Conservation (phyloP, 2,329 filamentous ascomycete genomes). For the Colletotrichum sojae region DNA sequence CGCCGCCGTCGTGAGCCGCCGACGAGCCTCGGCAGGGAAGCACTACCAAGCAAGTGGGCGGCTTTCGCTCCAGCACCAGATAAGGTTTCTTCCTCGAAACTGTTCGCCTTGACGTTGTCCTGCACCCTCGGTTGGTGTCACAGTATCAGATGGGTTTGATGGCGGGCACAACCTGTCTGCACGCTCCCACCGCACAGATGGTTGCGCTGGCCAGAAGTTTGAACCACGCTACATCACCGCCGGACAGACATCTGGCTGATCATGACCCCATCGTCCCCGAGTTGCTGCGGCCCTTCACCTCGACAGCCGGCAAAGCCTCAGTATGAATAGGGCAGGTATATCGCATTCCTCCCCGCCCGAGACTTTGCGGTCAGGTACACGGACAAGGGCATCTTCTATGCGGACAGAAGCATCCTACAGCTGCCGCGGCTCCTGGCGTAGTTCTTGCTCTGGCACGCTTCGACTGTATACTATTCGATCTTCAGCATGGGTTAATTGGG, state of each 20-base stretch:
- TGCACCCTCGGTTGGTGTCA: constrained; percentile 32
- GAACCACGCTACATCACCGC: constrained; percentile 7
- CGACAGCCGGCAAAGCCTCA: background rate
- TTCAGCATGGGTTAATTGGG: constrained; percentile 27
- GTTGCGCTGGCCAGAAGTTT: constrained; percentile 26
- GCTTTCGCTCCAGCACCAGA: constrained; percentile 2
- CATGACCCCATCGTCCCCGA: background rate
- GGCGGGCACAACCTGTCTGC: constrained; percentile 21
- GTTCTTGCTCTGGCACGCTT: constrained; percentile 11
- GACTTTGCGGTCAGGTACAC: constrained; percentile 26
- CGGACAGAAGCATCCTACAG: constrained; percentile 3
- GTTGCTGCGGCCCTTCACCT: constrained; percentile 2
- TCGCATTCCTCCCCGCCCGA: constrained; percentile 1
- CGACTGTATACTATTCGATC: constrained; percentile 24
- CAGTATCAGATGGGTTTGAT: constrained; percentile 40
- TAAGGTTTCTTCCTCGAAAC: constrained; percentile 36
- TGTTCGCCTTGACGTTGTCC: constrained; percentile 31
- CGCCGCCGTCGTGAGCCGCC: constrained; percentile 20
- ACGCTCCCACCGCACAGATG: constrained; percentile 34
- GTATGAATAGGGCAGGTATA: background rate
- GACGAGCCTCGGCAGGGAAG: background rate
- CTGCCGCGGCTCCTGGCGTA: constrained; percentile 11
- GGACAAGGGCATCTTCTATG: constrained; percentile 7
- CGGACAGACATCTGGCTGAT: background rate
- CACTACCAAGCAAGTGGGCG: background rate